Conservation (phyloP, 148 eudicot genomes). For the Talinum fruticosum region DNA sequence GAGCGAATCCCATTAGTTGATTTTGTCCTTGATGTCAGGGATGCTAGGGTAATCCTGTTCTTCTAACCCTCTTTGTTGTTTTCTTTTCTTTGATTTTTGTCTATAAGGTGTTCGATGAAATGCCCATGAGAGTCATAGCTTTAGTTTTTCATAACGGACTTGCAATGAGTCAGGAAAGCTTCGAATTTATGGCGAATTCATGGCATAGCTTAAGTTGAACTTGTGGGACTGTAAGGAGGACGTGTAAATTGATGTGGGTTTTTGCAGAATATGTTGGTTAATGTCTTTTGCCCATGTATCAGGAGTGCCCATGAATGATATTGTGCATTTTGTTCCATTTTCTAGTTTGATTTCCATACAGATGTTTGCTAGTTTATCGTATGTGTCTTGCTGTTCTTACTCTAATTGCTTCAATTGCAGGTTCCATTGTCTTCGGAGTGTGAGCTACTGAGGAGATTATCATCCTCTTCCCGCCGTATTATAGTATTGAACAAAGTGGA, state of each 20-base stretch:
- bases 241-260: not conserved
- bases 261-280: not conserved
- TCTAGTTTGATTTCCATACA: not conserved
- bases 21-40: constrained; percentile 76
- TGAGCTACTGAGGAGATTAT: constrained; percentile 38
- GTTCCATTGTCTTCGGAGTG: constrained; percentile 73
- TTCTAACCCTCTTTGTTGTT: not conserved
- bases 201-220: not conserved
- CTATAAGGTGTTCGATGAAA: constrained; percentile 40
- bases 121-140: constrained; percentile 8
- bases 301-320: not conserved
- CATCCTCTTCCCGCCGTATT: constrained; percentile 47
- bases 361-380: not conserved
- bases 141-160: not conserved
- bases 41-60: constrained; percentile 57
- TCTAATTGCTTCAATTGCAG: constrained; percentile 29
- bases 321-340: not conserved
- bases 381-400: not conserved
- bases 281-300: not conserved
- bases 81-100: not conserved
- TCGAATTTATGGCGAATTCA: no score
- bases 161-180: not conserved
- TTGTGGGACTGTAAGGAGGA: not conserved
- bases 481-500: constrained; percentile 77
- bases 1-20: constrained; percentile 69